Percentiles rank a stretch among this genome's conserved stretches.
phyloP scores from a whole-genome alignment of 1,284 basidiomycete species.

The Ganoderma multipileum region DNA sequence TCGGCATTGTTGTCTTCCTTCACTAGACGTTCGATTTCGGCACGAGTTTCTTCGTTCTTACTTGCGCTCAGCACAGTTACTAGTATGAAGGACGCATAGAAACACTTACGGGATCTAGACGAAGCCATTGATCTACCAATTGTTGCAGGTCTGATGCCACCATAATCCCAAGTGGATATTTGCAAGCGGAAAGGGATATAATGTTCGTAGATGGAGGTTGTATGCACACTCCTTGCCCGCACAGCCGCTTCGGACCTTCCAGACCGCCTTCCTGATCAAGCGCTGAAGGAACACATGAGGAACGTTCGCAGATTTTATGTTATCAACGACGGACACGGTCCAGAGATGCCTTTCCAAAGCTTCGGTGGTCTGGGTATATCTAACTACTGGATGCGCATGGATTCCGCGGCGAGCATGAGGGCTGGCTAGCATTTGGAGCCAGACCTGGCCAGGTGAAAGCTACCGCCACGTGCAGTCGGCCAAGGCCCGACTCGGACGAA shows the following conservation, averaged over 20 bases:
- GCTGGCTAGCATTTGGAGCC: neutral
- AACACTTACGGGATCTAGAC: slow-evolving; percentile 54
- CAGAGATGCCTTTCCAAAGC: neutral
- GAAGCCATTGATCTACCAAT: slow-evolving; percentile 63
- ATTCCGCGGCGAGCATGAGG: neutral
- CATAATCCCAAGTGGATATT: neutral
- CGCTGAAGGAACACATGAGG: neutral
- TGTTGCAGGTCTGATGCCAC: slow-evolving; percentile 38
- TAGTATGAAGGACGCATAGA: neutral
- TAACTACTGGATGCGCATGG: neutral
- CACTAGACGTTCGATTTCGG: slow-evolving; percentile 38
- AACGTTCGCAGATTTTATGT: no score
- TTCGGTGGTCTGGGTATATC: neutral
- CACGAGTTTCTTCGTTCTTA: slow-evolving; percentile 37
- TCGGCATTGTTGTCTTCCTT: slow-evolving; percentile 31
- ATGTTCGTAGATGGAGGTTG: neutral
- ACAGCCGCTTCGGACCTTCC: neutral
- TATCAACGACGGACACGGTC: no score
- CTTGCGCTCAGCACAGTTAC: neutral
- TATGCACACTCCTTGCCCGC: neutral
- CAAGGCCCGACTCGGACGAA: neutral
- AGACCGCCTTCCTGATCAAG: neutral
- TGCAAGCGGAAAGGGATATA: neutral
- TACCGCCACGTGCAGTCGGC: slow-evolving; percentile 1
- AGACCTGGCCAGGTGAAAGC: neutral